A percentile compares a stretch with the other conserved stretches of the same genome.
Evolutionary conservation across 345 rosid genomes (phyloP).

Genomic region (Microcos paniculata): DNA sequence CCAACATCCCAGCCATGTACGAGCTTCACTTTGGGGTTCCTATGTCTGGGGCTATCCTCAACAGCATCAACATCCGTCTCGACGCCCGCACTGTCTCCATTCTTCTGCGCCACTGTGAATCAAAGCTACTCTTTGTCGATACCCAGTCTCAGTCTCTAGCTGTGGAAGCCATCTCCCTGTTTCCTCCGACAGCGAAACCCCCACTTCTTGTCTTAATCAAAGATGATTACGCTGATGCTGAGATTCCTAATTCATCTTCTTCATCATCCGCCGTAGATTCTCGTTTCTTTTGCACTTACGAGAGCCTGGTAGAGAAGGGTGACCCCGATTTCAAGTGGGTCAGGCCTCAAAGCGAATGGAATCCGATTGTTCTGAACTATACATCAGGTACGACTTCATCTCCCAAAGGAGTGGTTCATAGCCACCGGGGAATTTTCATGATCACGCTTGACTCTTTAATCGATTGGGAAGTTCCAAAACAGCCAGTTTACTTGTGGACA

Average conservation of each 20-base stretch:
- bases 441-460: constrained; percentile 49
- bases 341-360: constrained; percentile 63
- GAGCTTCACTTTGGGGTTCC: constrained; percentile 92
- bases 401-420: constrained; percentile 86
- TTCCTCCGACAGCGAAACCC: constrained; percentile 25
- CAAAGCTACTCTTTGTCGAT: constrained; percentile 74
- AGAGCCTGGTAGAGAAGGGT: constrained; percentile 53
- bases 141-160: constrained; percentile 35
- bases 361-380: constrained; percentile 64
- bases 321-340: constrained; percentile 47
- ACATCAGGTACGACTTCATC: constrained; percentile 90
- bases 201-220: constrained; percentile 54
- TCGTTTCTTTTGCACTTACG: constrained; percentile 40
- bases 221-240: constrained; percentile 34
- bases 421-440: constrained; percentile 66
- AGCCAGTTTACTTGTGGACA: constrained; percentile 81
- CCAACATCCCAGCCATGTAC: constrained; percentile 74
- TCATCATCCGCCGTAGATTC: constrained; percentile 9
- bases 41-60: constrained; percentile 75
- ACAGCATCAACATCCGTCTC: constrained; percentile 82
- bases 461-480: constrained; percentile 57
- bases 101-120: constrained; percentile 62
- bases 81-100: constrained; percentile 69
- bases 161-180: constrained; percentile 51
- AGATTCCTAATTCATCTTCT: background rate